A percentile compares a stretch with the other conserved stretches of the same genome.
phyloP scores from a whole-genome alignment of 2,329 filamentous ascomycete genomes.

The Epichloe typhina region DNA sequence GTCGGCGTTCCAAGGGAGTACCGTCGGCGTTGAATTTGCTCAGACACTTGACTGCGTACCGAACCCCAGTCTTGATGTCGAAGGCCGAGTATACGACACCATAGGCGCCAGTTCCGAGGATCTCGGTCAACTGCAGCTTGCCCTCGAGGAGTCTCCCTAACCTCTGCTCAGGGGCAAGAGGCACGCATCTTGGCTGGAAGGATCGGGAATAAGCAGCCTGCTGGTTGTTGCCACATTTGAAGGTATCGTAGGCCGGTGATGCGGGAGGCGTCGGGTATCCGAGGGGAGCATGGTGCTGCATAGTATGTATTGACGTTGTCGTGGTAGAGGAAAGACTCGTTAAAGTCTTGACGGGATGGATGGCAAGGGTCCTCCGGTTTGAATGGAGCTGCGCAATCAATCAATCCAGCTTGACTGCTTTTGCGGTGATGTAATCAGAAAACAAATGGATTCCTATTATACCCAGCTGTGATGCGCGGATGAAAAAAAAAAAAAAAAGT shows the following conservation, averaged over 20 bases:
- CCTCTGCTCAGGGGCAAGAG: conserved; percentile 65
- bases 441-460: not conserved
- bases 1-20: conserved; percentile 61
- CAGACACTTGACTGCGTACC: conserved; percentile 92
- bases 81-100: conserved; percentile 87
- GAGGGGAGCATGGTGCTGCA: conserved; percentile 44
- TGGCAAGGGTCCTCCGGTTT: conserved; percentile 12
- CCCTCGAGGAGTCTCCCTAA: conserved; percentile 69
- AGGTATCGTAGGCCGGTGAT: conserved; percentile 39
- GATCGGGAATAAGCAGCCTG: conserved; percentile 22
- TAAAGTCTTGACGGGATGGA: conserved; percentile 9
- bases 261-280: conserved; percentile 46
- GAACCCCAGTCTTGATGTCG: conserved; percentile 66
- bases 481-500: too few relatives aligned
- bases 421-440: not conserved
- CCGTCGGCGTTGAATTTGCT: conserved; percentile 73
- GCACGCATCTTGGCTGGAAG: conserved; percentile 36
- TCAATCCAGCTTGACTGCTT: conserved; percentile 2
- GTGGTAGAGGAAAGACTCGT: conserved; percentile 9
- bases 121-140: conserved; percentile 68
- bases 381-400: conserved; percentile 10
- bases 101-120: conserved; percentile 89
- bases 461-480: not conserved
- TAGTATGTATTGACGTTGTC: conserved; percentile 25
- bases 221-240: conserved; percentile 27